Base-by-base conservation (phyloP, 345 rosid species). In the Linum usitatissimum region DNA sequence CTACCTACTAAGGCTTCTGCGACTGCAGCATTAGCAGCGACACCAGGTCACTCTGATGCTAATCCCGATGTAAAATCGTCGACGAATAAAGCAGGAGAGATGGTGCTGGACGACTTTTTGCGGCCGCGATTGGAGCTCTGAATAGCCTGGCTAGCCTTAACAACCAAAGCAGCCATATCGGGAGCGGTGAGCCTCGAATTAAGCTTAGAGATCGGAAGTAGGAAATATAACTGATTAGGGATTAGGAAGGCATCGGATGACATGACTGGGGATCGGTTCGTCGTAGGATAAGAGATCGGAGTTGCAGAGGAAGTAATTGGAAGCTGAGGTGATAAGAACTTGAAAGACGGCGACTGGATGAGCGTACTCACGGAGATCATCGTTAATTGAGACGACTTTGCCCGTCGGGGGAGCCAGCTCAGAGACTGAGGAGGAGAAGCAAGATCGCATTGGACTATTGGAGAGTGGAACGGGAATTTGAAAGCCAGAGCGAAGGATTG, bases 121-220 rank as follows among this genome's bases (percentile, higher is more conserved):
- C 80, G 63, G 38, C 80, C 51, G 73, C 9, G 58, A 68, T 68
- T 72, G 0, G 56, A 67, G 28, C 73, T 84, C 20, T 80, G 86
- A 45, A 92, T 69, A 42, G 98, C 95, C 21, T 81, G 66, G 81
- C 86, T 83, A 42, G 96, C 98, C 69, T 83, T 88, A 18, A 92
- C 96, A 15, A 96, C 98, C 66, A 89, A 77, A 48, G 91, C 95
- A 1, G 95, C 98, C 98, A 92, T 92, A 53, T 84, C 96, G 5
- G 84, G 71, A 17, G 98, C 88, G n/a, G 82, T 65, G 15, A 92
- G 42, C 9, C 76, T 81, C 66, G 72, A 69, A 48, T 72, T 78
- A 15, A 87, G 95, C 75, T 80, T 89, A 15, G 95, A 83, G 12
- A 56, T 31, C 0, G 95, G 91, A 18, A 92, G 83, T 19, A 89